A percentile compares a stretch with the other conserved stretches of the same genome.
phyloP scores from a whole-genome alignment of 768 basidiomycete species.

The Grammothele lineata region DNA sequence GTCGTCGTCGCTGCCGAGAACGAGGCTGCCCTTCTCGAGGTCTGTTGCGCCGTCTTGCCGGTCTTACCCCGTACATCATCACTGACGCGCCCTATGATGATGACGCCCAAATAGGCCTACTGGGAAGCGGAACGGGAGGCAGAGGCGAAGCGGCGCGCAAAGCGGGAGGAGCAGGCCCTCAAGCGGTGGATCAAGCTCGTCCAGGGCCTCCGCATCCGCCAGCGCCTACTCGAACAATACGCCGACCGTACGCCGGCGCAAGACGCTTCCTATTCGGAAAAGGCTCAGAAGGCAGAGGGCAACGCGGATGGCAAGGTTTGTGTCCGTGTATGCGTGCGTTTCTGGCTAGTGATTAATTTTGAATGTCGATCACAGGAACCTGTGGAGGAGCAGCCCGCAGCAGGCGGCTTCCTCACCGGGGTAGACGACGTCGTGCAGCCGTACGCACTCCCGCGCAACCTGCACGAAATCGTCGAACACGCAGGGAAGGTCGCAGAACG shows the following conservation, averaged over 20 bases:
- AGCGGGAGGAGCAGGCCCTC: constrained; percentile 73
- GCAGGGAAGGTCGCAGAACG: constrained; percentile 6
- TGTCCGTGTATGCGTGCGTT: too few species aligned
- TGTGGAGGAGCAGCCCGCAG: constrained; percentile 15
- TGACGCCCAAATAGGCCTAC: constrained; percentile 59
- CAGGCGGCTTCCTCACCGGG: constrained; percentile 62
- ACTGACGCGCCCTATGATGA: background rate
- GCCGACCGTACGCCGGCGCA: constrained; percentile 20
- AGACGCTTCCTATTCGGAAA: background rate
- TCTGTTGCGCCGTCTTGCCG: constrained; percentile 23
- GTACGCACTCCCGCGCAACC: constrained; percentile 64
- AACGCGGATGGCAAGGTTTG: constrained; percentile 10
- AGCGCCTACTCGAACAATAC: constrained; percentile 81
- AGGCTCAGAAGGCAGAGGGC: constrained; percentile 1
- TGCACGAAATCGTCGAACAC: constrained; percentile 22
- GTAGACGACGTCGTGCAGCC: constrained; percentile 72
- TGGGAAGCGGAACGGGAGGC: constrained; percentile 76
- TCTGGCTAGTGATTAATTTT: too few species aligned
- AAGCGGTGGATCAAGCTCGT: constrained; percentile 89
- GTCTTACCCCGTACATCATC: background rate
- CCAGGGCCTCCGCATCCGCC: constrained; percentile 82
- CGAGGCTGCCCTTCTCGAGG: constrained; percentile 71
- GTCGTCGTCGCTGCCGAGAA: constrained; percentile 84
- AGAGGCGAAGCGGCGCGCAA: constrained; percentile 69
- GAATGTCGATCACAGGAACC: too few species aligned